Base-by-base conservation (phyloP, 768 basidiomycete species). In the Tricholoma saponaceum region DNA sequence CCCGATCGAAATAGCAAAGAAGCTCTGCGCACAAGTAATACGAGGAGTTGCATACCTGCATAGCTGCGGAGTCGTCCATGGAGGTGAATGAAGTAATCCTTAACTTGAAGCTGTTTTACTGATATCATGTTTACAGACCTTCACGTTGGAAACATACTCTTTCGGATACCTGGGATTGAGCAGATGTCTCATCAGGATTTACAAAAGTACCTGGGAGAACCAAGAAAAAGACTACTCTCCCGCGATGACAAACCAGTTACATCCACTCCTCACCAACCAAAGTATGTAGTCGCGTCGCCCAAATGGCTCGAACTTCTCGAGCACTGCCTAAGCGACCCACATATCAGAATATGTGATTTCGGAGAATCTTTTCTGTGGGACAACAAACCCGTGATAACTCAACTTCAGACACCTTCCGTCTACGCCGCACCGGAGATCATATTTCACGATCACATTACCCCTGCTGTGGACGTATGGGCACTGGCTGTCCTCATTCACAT, bases 401-500 rank as follows among this genome's bases (percentile, higher is more conserved):
- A 8, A 28, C 33, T 35, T 13, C 4, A 35, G 4, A 35, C 33
- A 3, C 33, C 33, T 35, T 35, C 4, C 33, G 13, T 35, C 12
- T 35, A 35, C 8, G 28, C 28, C 28, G 28, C 53, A 22, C 53
- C 53, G 8, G 53, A 54, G 35, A 54, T 41, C 53, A 22, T 44
- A 54, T 43, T 54, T n/a, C 32, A 54, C 41, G 53, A 54, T 33
- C 23, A 16, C 41, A 22, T 35, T 35, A 51, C 5, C 10, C 28
- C 28, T 28, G 28, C 28, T 8, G 28, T 28, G 28, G 28, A 28
- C 28, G 28, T 28, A 8, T 59, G 58, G 58, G 58, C 58, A 7
- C 58, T 62, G 14, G 61, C 61, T 2, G 60, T 62, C 20, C 55
- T 59, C 18, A 30, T 59, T 8, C 58, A 59, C 49, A 57, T 55